A percentile compares a stretch with the other conserved stretches of the same genome.
These are phyloP conservation scores for Pisolithus marmoratus DNA, from an alignment of 768 basidiomycete species.

Conservation along the genomic window DNA sequence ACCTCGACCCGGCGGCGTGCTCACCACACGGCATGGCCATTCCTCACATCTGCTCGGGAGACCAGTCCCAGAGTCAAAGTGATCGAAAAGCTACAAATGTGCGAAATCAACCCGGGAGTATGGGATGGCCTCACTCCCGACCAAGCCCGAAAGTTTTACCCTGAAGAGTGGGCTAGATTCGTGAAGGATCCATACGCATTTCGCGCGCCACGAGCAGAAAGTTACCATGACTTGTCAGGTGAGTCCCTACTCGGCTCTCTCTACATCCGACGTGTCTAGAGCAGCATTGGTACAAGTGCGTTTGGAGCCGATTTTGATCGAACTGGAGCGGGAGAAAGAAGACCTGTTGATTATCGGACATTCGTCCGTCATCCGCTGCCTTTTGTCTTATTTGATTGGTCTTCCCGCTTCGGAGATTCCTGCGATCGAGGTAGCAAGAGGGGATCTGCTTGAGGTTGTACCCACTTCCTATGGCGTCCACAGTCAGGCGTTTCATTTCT, in stretches of 20 bases:
- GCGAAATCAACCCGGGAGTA: conserved; percentile 95
- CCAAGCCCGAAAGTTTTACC: conserved; percentile 84
- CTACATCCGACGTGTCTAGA: not conserved
- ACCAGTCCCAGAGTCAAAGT: conserved; percentile 62
- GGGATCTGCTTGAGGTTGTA: conserved; percentile 91
- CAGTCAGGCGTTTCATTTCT: conserved; percentile 86
- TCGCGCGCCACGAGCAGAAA: conserved; percentile 89
- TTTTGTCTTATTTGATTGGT: conserved; percentile 90
- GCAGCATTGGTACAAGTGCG: conserved; percentile 54
- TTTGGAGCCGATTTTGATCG: conserved; percentile 87
- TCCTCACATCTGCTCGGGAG: conserved; percentile 40
- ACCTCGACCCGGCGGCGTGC: conserved; percentile 91
- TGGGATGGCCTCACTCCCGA: conserved; percentile 95
- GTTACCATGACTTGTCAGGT: conserved; percentile 94
- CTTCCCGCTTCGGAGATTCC: conserved; percentile 95
- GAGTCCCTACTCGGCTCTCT: conserved; percentile 12
- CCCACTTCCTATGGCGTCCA: conserved; percentile 88
- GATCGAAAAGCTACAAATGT: conserved; percentile 93
- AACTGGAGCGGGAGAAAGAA: conserved; percentile 90
- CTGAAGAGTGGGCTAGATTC: conserved; percentile 92
- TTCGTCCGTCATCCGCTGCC: conserved; percentile 94
- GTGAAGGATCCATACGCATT: conserved; percentile 90
- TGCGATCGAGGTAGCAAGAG: conserved; percentile 93
- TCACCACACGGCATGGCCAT: conserved; percentile 96
- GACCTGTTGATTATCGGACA: conserved; percentile 96